phyloP scores from a whole-genome alignment of 306 rosid genomes.

The Cucurbita pepo region DNA sequence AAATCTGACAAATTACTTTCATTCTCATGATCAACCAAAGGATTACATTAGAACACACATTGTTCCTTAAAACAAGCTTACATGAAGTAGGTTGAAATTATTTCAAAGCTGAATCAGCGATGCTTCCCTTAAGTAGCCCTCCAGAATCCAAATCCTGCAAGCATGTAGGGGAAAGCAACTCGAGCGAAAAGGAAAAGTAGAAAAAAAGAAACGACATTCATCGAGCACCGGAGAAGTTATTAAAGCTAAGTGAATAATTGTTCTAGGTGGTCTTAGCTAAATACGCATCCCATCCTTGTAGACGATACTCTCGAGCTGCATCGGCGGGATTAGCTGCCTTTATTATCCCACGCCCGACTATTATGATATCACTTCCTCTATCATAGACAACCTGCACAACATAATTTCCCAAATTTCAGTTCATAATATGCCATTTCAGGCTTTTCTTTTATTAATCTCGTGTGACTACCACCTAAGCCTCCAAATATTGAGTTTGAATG shows the following conservation, averaged over 20 bases:
- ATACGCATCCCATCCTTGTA: constrained; percentile 81
- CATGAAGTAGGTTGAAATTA: background rate
- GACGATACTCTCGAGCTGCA: constrained; percentile 60
- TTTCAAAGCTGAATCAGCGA: background rate
- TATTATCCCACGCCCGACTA: constrained; percentile 79
- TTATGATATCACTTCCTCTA: constrained; percentile 77
- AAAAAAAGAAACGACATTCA: background rate
- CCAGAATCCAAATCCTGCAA: background rate
- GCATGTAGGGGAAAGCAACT: background rate
- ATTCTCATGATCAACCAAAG: background rate
- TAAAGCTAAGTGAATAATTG: background rate
- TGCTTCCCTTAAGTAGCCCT: background rate
- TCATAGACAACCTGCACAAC: constrained; percentile 55
- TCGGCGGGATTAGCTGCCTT: constrained; percentile 67
- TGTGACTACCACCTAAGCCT: background rate
- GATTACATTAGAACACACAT: background rate
- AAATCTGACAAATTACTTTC: background rate
- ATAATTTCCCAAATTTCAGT: background rate
- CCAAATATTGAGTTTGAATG: background rate
- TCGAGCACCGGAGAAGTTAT: background rate
- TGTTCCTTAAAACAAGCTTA: background rate
- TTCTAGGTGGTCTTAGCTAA: constrained; percentile 38
- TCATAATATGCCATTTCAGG: background rate
- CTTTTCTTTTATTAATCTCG: background rate
- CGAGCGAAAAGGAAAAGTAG: background rate